phyloP scores from a whole-genome alignment of 768 basidiomycete genomes.

The Auriscalpium orientale region DNA sequence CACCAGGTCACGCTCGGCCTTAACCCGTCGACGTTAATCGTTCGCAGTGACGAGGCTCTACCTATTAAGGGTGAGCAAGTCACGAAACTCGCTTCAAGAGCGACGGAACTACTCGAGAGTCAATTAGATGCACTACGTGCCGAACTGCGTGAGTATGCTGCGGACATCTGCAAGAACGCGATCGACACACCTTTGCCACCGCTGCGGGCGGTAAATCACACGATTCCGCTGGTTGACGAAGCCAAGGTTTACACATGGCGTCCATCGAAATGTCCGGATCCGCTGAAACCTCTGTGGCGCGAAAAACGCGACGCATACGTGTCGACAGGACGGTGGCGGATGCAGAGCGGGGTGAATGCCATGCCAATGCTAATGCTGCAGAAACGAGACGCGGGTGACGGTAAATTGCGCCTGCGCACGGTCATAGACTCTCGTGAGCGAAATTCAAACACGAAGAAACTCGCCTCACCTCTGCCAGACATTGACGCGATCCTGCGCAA shows the following conservation, averaged over 20 bases:
- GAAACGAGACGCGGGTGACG: conserved; percentile 20
- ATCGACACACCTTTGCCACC: conserved; percentile 19
- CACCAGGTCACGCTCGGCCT: conserved; percentile 3
- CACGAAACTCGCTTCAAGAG: neutral
- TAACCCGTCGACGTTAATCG: neutral
- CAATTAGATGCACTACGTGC: neutral
- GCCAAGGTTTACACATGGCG: conserved; percentile 27
- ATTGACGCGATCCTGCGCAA: conserved; percentile 20
- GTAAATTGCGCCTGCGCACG: conserved; percentile 14
- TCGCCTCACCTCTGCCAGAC: conserved; percentile 22
- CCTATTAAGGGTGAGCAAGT: neutral
- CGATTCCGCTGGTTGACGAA: conserved; percentile 28
- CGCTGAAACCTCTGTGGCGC: conserved; percentile 18
- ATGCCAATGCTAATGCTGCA: conserved; percentile 27
- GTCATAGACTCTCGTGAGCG: conserved; percentile 21
- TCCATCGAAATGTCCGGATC: conserved; percentile 29
- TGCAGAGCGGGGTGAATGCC: conserved; percentile 20
- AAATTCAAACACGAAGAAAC: conserved; percentile 26
- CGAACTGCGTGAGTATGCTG: conserved; percentile 14
- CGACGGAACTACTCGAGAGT: neutral
- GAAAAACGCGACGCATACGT: conserved; percentile 26
- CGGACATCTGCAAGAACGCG: conserved; percentile 11
- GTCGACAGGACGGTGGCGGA: conserved; percentile 24
- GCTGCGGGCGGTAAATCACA: conserved; percentile 28
- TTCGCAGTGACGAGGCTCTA: neutral